Evolutionary conservation across 108 stramenopile genomes (phyloP).

Genomic region (Skeletonema tropicum): DNA sequence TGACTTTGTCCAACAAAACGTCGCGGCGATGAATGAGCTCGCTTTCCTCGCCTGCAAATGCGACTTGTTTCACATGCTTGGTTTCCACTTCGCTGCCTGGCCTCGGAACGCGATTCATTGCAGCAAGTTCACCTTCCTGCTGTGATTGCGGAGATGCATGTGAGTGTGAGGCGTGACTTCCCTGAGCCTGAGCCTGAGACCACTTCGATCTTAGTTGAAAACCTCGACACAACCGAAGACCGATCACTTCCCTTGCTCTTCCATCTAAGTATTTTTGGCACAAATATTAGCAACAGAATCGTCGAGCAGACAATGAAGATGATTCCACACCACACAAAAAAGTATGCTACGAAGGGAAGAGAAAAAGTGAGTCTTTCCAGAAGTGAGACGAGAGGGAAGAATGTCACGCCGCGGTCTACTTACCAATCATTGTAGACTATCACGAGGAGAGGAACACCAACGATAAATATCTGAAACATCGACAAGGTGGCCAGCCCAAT

Average conservation of each 20-base stretch:
- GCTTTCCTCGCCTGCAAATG: too few species aligned
- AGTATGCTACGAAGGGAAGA: slow-evolving; percentile 19
- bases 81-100: too few species aligned
- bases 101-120: too few species aligned
- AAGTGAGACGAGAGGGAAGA: not conserved
- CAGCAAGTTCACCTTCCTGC: too few species aligned
- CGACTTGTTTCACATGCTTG: too few species aligned
- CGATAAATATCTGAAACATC: slow-evolving; percentile 43
- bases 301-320: slow-evolving; percentile 35
- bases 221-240: too few species aligned
- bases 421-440: slow-evolving; percentile 36
- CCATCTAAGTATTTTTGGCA: slow-evolving; percentile 45
- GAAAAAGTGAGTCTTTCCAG: not conserved
- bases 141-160: too few species aligned
- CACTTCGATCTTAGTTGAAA: too few species aligned
- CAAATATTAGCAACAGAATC: slow-evolving; percentile 47
- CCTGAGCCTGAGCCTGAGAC: too few species aligned
- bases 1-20: not conserved
- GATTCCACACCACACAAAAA: slow-evolving; percentile 31
- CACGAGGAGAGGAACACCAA: slow-evolving; percentile 48
- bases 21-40: not conserved
- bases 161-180: too few species aligned
- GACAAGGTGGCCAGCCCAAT: slow-evolving; percentile 45
- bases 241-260: not conserved
- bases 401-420: not conserved